Percentiles rank a stretch among this genome's conserved stretches.
phyloP scores from a whole-genome alignment of 805 yeast species.

The Kodamaea jinghongensis region DNA sequence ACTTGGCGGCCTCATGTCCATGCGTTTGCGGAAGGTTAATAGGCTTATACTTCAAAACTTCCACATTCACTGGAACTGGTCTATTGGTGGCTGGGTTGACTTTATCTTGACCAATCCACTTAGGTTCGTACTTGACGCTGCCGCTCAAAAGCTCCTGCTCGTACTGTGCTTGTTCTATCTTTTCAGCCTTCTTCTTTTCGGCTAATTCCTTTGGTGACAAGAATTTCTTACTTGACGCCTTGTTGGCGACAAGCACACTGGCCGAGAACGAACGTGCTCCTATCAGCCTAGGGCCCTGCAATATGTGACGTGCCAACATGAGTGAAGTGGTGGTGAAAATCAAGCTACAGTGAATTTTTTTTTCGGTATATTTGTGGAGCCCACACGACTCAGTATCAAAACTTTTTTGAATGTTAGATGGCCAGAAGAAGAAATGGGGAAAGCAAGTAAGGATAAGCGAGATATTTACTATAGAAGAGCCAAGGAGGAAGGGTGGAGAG shows the following conservation, averaged over 20 bases:
- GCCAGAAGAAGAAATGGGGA: slow-evolving; percentile 63
- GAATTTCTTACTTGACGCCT: slow-evolving; percentile 13
- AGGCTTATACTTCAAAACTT: slow-evolving; percentile 79
- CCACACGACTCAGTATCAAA: slow-evolving; percentile 9
- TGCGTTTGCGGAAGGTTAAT: slow-evolving; percentile 61
- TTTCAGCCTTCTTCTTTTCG: slow-evolving; percentile 19
- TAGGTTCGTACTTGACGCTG: slow-evolving; percentile 30
- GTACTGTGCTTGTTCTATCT: slow-evolving; percentile 27
- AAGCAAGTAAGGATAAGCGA: slow-evolving; percentile 90
- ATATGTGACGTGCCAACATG: slow-evolving; percentile 8
- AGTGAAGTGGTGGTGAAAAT: neutral
- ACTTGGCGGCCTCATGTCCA: slow-evolving; percentile 75
- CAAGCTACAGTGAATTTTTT: slow-evolving; percentile 5
- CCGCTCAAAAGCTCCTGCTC: slow-evolving; percentile 25
- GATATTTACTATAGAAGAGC: slow-evolving; percentile 91
- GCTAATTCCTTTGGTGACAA: slow-evolving; percentile 32
- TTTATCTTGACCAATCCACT: slow-evolving; percentile 21
- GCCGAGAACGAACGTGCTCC: slow-evolving; percentile 4
- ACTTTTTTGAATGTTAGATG: slow-evolving; percentile 2
- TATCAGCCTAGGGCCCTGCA: neutral
- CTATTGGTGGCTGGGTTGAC: slow-evolving; percentile 24
- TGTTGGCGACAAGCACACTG: no score
- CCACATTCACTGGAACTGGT: slow-evolving; percentile 84
- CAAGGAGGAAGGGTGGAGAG: slow-evolving; percentile 97
- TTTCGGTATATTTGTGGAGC: neutral